These are phyloP conservation scores for Luffa acutangula DNA, from an alignment of 306 rosid genomes.

Conservation along the genomic window DNA sequence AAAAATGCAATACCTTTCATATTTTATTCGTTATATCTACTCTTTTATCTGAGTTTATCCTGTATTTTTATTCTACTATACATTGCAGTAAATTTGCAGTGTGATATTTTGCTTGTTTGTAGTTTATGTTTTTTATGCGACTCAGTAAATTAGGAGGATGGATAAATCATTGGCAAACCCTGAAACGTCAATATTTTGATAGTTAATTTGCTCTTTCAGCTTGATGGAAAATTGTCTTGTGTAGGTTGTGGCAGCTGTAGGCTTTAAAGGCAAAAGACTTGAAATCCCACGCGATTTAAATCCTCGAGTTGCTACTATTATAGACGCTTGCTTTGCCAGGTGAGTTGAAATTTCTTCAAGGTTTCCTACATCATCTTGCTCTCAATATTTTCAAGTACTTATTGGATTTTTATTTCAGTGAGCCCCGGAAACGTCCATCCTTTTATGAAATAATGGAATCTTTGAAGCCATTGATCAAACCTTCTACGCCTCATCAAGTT, in stretches of 20 bases:
- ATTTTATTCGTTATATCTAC: background rate
- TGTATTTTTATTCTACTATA: background rate
- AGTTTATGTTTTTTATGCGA: background rate
- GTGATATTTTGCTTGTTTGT: background rate
- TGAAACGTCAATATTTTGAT: background rate
- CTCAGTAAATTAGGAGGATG: background rate
- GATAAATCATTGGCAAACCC: background rate
- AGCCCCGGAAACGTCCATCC: constrained; percentile 90
- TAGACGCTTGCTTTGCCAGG: constrained; percentile 95
- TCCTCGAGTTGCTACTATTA: constrained; percentile 63
- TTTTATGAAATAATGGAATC: constrained; percentile 79
- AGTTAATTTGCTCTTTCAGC: background rate
- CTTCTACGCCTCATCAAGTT: constrained; percentile 62
- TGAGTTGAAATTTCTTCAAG: constrained; percentile 28
- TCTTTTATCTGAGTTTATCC: background rate
- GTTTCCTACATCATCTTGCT: background rate
- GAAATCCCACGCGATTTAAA: constrained; percentile 79
- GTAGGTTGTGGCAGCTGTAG: constrained; percentile 96
- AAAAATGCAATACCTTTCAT: background rate
- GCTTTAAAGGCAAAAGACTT: constrained; percentile 72
- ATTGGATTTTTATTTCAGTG: constrained; percentile 32
- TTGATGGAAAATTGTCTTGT: background rate
- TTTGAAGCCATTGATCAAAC: constrained; percentile 64
- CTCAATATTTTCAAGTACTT: background rate
- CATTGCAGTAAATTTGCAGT: background rate